Evolutionary conservation across 2,329 filamentous ascomycete species (phyloP), one percentile per base, ranked within the genome.

Genomic region (Teratosphaeria pseudoeucalypti): DNA sequence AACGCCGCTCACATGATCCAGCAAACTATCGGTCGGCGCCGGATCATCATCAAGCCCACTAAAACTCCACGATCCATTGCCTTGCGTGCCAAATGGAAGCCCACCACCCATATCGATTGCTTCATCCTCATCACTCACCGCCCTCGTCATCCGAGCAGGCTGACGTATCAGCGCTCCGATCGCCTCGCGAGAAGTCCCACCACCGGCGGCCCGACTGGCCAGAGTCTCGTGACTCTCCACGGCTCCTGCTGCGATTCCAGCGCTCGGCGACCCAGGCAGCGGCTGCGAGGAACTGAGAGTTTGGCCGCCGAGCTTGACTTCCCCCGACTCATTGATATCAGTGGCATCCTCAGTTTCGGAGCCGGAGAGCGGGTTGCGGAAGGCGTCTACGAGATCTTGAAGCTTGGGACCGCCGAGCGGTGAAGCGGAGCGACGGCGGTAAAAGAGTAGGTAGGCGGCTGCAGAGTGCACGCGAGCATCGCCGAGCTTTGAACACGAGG

Each of bases 371-470:
- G 80, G 75, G 61, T 81, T 80, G 63, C 81, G 79, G 68, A 82
- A 88, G 58, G 81, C 79, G 57, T 85, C 82, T 58, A 89, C 79
- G 56, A 96, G 85, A 64, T 86, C 79, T 66, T 86, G 82, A 61
- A 96, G 86, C 57, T 82, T 82, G 53, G 86, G 81, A 29, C 92
- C 92, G 60, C 94, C 94, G 65, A 99, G 84, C 63, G 90, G 88
- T 62, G 75, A 76, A 7, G 82, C 80, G 5, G 90, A 90, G 64
- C 90, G 87, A 60, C 94, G 88, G 49, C 94, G 89, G 76, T 99
- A 99, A 79, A 99, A 99, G 37, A 99, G 81, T 11, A 99, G 82
- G 74, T 99, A 99, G 0, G 94, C 94, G 23, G 88, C 86, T 16
- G 83, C 76, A 4, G 89, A 88, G 5, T 66, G 64, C 9, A 66